Evolutionary conservation across 495 filamentous ascomycete species (phyloP).

Genomic region (Cetradonia linearis): DNA sequence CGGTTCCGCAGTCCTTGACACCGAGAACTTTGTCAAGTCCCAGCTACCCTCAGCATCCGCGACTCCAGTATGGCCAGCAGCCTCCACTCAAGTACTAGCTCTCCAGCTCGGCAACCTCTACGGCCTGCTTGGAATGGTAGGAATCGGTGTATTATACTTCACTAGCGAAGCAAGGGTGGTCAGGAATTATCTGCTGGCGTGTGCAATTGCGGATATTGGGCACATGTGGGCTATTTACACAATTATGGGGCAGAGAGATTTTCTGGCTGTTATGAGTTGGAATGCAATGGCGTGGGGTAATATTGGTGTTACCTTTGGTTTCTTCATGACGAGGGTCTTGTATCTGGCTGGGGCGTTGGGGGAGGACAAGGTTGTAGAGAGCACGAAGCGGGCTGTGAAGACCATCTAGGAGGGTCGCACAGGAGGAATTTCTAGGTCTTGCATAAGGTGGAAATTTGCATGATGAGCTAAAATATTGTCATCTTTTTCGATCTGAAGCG

Average conservation of each 20-base stretch:
- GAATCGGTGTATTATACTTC: slow-evolving; percentile 47
- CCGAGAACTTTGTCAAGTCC: slow-evolving; percentile 48
- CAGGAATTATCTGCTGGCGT: slow-evolving; percentile 54
- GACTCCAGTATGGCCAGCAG: slow-evolving; percentile 28
- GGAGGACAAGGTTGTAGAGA: slow-evolving; percentile 27
- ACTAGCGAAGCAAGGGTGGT: slow-evolving; percentile 56
- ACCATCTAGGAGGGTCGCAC: neutral
- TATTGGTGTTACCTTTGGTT: slow-evolving; percentile 47
- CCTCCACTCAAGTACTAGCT: slow-evolving; percentile 40
- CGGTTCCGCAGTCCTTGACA: slow-evolving; percentile 42
- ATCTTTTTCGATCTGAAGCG: neutral
- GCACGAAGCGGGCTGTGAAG: slow-evolving; percentile 24
- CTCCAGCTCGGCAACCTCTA: slow-evolving; percentile 62
- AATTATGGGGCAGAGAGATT: slow-evolving; percentile 45
- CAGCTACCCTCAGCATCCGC: slow-evolving; percentile 40
- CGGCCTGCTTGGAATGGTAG: slow-evolving; percentile 52
- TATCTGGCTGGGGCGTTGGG: slow-evolving; percentile 54
- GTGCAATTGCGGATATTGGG: slow-evolving; percentile 57
- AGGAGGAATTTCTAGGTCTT: neutral
- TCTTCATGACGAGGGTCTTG: slow-evolving; percentile 45
- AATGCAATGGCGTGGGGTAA: slow-evolving; percentile 67
- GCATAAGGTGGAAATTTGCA: neutral
- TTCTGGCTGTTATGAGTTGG: slow-evolving; percentile 49
- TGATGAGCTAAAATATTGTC: neutral
- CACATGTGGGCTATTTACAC: slow-evolving; percentile 55